Evolutionary conservation across 1,139 yeast species (phyloP).

Genomic region (Eremothecium coryli): DNA sequence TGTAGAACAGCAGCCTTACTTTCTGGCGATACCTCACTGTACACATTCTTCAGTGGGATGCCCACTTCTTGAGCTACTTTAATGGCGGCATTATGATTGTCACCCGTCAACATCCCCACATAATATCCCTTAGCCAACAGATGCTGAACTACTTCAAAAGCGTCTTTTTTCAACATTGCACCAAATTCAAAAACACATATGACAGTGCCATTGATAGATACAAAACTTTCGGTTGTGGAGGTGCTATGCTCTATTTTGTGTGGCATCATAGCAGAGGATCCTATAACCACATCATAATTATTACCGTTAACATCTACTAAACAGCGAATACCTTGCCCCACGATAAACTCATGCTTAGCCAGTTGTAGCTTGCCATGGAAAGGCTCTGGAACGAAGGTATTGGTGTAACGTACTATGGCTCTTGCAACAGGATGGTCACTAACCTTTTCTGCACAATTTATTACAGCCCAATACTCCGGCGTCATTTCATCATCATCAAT

Average conservation of each 20-base stretch:
- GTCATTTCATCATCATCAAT: constrained; percentile 9
- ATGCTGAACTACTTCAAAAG: constrained; percentile 49
- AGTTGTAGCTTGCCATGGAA: constrained; percentile 20
- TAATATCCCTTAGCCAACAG: constrained; percentile 47
- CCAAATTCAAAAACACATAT: constrained; percentile 58
- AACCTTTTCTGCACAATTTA: constrained; percentile 55
- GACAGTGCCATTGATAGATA: constrained; percentile 46
- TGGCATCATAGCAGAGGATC: constrained; percentile 44
- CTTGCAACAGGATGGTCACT: constrained; percentile 39
- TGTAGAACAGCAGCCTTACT: constrained; percentile 64
- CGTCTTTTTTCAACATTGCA: constrained; percentile 64
- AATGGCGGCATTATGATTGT: constrained; percentile 53
- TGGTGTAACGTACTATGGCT: constrained; percentile 40
- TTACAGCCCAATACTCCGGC: constrained; percentile 14
- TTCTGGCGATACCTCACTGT: constrained; percentile 69
- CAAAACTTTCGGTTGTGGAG: constrained; percentile 31
- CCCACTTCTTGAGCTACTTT: constrained; percentile 61
- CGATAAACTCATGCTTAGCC: constrained; percentile 40
- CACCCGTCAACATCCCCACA: constrained; percentile 93
- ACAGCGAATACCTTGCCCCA: constrained; percentile 66
- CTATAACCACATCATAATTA: constrained; percentile 40
- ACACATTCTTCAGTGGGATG: constrained; percentile 53
- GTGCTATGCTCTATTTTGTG: constrained; percentile 13
- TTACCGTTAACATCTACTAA: constrained; percentile 17
- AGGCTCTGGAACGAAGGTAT: constrained; percentile 15